A percentile compares a stretch with the other conserved stretches of the same genome.
Evolutionary conservation across 805 yeast genomes (phyloP).

Genomic region (Blastobotrys attinorum): DNA sequence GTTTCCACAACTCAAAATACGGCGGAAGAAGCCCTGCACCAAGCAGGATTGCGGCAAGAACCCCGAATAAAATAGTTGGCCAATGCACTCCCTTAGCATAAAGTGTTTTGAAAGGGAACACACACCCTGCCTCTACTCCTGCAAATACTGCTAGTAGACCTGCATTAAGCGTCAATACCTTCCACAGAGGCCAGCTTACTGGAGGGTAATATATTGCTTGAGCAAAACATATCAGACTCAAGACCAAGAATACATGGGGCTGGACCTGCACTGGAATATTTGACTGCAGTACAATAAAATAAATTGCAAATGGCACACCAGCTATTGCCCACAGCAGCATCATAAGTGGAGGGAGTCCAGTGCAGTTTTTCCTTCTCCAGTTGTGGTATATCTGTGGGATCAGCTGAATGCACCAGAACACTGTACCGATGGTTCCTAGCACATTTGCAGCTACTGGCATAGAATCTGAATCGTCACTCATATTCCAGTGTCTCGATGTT

Average conservation of each 20-base stretch:
- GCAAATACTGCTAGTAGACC: slow-evolving; percentile 38
- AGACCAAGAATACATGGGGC: slow-evolving; percentile 72
- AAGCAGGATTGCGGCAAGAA: slow-evolving; percentile 65
- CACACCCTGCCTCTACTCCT: slow-evolving; percentile 63
- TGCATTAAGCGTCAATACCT: slow-evolving; percentile 31
- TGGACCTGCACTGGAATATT: slow-evolving; percentile 76
- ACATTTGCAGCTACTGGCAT: slow-evolving; percentile 51
- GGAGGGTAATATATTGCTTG: slow-evolving; percentile 78
- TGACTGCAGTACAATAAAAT: slow-evolving; percentile 63
- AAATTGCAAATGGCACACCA: slow-evolving; percentile 83
- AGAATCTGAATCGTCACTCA: background rate
- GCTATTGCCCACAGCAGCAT: slow-evolving; percentile 72
- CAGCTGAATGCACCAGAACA: slow-evolving; percentile 87
- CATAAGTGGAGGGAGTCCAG: slow-evolving; percentile 85
- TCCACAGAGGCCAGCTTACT: slow-evolving; percentile 27
- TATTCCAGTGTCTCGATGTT: no score
- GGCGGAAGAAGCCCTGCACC: slow-evolving; percentile 84
- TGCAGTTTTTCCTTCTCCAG: slow-evolving; percentile 67
- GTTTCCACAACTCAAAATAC: slow-evolving; percentile 70
- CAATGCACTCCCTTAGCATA: slow-evolving; percentile 47
- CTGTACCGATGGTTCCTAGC: slow-evolving; percentile 81
- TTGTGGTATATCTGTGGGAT: slow-evolving; percentile 79
- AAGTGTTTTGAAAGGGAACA: slow-evolving; percentile 56
- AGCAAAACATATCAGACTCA: slow-evolving; percentile 58
- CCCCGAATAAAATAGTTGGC: slow-evolving; percentile 78